Percentiles rank a stretch among this genome's conserved stretches.
phyloP scores from a whole-genome alignment of 371 early-diverging fungal genomes.

The Mortierella polycephala region DNA sequence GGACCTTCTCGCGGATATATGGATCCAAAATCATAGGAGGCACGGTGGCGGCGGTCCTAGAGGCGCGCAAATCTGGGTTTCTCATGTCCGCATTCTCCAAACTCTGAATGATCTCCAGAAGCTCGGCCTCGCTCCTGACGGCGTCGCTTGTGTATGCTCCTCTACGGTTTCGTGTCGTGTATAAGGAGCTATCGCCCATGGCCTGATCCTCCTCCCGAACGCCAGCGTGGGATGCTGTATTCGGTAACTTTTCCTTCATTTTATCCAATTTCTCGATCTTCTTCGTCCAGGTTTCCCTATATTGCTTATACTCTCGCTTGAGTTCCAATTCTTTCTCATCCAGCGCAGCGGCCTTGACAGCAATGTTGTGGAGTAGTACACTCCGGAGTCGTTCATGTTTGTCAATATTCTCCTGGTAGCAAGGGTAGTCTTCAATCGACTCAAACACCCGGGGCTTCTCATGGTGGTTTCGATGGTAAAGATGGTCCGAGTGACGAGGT shows the following conservation, averaged over 20 bases:
- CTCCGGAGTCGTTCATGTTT: slow-evolving; percentile 53
- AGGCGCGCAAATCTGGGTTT: slow-evolving; percentile 81
- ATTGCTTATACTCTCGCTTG: slow-evolving; percentile 62
- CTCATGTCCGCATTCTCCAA: slow-evolving; percentile 81
- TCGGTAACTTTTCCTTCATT: slow-evolving; percentile 53
- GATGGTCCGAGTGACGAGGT: slow-evolving; percentile 10
- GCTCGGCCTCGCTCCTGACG: slow-evolving; percentile 86
- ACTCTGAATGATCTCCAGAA: slow-evolving; percentile 80
- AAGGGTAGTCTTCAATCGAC: slow-evolving; percentile 69
- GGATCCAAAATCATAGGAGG: slow-evolving; percentile 81
- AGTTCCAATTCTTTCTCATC: slow-evolving; percentile 57
- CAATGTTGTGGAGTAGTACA: slow-evolving; percentile 54
- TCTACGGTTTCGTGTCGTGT: slow-evolving; percentile 56
- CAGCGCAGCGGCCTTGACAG: slow-evolving; percentile 44
- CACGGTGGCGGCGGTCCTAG: slow-evolving; percentile 80
- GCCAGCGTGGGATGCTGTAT: slow-evolving; percentile 45
- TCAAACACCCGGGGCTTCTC: slow-evolving; percentile 56
- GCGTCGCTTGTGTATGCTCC: slow-evolving; percentile 74
- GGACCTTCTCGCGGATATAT: slow-evolving; percentile 65
- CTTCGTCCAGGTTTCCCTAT: slow-evolving; percentile 62
- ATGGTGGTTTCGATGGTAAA: slow-evolving; percentile 58
- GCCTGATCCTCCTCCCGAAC: slow-evolving; percentile 62
- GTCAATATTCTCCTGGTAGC: slow-evolving; percentile 62
- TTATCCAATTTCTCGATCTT: slow-evolving; percentile 62
- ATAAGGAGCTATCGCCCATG: slow-evolving; percentile 58